Conservation (phyloP, 495 filamentous ascomycete genomes). For the Xanthoparmelia taractica region DNA sequence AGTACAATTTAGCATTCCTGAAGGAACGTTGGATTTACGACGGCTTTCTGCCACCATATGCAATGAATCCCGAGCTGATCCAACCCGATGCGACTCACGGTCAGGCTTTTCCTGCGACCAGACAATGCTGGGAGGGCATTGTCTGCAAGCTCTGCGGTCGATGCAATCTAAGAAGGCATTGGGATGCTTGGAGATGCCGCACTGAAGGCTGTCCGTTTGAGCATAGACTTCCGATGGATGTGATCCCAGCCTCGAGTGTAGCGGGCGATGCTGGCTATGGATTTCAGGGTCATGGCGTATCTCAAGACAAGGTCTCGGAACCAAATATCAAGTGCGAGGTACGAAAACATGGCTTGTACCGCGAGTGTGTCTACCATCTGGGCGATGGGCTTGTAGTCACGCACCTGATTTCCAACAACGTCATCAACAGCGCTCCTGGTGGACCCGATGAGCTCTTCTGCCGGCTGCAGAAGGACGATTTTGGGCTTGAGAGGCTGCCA, state of each 20-base stretch:
- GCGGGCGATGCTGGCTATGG: conserved; percentile 29
- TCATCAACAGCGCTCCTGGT: conserved; percentile 39
- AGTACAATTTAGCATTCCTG: conserved; percentile 54
- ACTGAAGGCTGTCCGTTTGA: conserved; percentile 43
- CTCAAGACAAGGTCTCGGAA: neutral
- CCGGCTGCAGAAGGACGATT: conserved; percentile 49
- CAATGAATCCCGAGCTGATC: conserved; percentile 35
- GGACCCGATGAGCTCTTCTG: conserved; percentile 61
- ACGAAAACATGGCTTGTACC: conserved; percentile 4
- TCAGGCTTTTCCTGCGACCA: conserved; percentile 29
- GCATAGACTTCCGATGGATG: conserved; percentile 30
- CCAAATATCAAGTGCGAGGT: neutral
- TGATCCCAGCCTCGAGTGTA: conserved; percentile 34
- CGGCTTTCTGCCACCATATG: conserved; percentile 33
- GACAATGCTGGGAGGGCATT: conserved; percentile 53
- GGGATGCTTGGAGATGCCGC: conserved; percentile 58
- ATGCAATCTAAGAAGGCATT: conserved; percentile 55
- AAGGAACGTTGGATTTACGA: conserved; percentile 34
- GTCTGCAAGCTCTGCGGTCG: conserved; percentile 64
- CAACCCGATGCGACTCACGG: conserved; percentile 31
- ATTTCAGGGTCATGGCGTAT: conserved; percentile 22
- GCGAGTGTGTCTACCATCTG: conserved; percentile 8
- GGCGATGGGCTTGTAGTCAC: conserved; percentile 36
- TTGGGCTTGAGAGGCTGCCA: conserved; percentile 52
- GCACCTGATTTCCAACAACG: conserved; percentile 50